Base-by-base conservation (phyloP, 2,329 filamentous ascomycete genomes). In the Penicillium palitans region DNA sequence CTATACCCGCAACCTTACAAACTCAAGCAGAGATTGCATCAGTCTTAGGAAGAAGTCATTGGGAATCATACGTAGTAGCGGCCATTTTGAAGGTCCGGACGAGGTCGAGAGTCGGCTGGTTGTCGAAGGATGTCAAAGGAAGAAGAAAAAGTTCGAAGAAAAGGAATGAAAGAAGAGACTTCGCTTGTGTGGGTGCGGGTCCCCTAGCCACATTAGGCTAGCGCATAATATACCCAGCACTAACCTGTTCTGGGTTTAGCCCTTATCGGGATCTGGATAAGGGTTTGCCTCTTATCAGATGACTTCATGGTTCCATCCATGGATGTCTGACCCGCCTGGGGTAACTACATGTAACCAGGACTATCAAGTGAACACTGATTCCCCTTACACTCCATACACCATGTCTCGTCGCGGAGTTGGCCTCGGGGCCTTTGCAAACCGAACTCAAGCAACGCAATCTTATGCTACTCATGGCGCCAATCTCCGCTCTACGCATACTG, bases 381-480 rank as follows among this genome's bases (percentile, higher is more conserved):
- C 4, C 15, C n/a, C 9, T 50, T 44, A 51, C 27, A 42, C 35
- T 48, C 42, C 19, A 10, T 13, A 42, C 15, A 64, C 37, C 24
- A 81, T 81, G 79, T 75, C 79, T 51, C 78, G 79, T 53, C 77
- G 79, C 27, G 91, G 91, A 63, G 91, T 96, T 60, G 93, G 93
- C 70, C 87, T 98, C 58, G 92, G 89, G 33, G 93, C 93, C 72
- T 96, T 97, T 72, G 90, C 92, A 75, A 90, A 92, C 66, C 90
- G 87, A 61, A 90, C 88, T 55, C 86, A 96, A 63, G 90, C 92
- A 10, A 90, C 89, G 29, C 90, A 93, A 53, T 93, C 95, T 70
- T 98, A 93, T 80, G 92, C 93, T 59, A 89, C 87, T 27, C 93
- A 97, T 81, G 95, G 95, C 72, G 90, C 87, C 61, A 88, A 85